Conservation (phyloP, 441 rosid species). For the Bocquillonia castaneifolia region DNA sequence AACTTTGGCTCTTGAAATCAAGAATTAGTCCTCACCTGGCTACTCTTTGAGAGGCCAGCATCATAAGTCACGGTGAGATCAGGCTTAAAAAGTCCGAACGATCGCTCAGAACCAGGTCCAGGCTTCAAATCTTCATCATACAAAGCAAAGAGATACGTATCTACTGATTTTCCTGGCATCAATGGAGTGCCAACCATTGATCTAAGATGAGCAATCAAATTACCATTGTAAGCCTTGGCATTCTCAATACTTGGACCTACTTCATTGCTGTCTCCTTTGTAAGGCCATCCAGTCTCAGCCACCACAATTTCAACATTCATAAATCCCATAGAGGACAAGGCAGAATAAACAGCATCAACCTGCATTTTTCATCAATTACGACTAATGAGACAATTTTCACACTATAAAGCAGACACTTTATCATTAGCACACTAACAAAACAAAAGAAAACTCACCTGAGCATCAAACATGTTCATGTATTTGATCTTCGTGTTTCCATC, state of each 20-base stretch:
- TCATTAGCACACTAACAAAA: no score
- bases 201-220: slow-evolving; percentile 76
- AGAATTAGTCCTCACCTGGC: slow-evolving; percentile 29
- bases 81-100: slow-evolving; percentile 72
- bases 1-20: neutral
- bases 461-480: slow-evolving; percentile 95
- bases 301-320: slow-evolving; percentile 75
- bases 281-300: slow-evolving; percentile 98
- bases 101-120: slow-evolving; percentile 62
- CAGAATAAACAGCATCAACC: slow-evolving; percentile 82
- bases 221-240: slow-evolving; percentile 78
- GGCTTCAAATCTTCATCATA: slow-evolving; percentile 89
- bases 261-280: slow-evolving; percentile 71
- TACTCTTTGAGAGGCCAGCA: slow-evolving; percentile 52
- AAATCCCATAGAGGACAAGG: slow-evolving; percentile 53
- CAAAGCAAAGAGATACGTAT: slow-evolving; percentile 75
- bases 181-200: slow-evolving; percentile 79
- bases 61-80: slow-evolving; percentile 75
- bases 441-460: slow-evolving; percentile 70
- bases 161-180: slow-evolving; percentile 82
- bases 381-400: neutral
- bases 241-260: slow-evolving; percentile 66
- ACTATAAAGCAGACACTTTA: no score
- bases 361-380: slow-evolving; percentile 18
- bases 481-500: slow-evolving; percentile 66